Base-by-base conservation (phyloP, 2,329 filamentous ascomycete species). In the Stemphylium beticola region DNA sequence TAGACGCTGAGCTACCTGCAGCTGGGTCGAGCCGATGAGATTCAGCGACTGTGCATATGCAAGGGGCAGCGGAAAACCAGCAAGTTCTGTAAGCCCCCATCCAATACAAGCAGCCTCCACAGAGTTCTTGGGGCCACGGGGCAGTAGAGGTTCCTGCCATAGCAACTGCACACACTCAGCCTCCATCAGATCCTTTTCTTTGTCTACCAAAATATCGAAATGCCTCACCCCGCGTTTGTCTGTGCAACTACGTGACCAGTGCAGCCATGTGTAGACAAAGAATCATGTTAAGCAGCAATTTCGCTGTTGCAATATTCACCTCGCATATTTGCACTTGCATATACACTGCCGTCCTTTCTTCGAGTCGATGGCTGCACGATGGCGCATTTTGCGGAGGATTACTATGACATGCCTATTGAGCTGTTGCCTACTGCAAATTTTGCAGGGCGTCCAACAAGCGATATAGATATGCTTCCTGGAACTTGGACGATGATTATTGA, bases 341-440 rank as follows among this genome's bases (percentile, higher is more conserved):
- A 37, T n/a, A 40, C 17, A 15, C 26, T 10, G 18, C n/a, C 17
- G 20, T 9, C 15, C 14, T n/a, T 26, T 15, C 17, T 18, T 11
- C 20, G 10, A 29, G 11, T 33, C 26, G 6, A 12, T n/a, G 3
- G n/a, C 15, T 40, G 29, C 18, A 44, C 17, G 1, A 62, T 64
- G 59, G 51, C 51, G 38, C 50, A 56, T 14, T 29, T 15, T 20
- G 57, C 48, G 6, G 45, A 62, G 9, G 55, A 67, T 22, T 66
- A 68, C 46, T 67, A 66, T 32, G 64, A 68, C 39, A 60, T 67
- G 34, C 56, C 62, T 8, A 24, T 53, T 18, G 61, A 68, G 15
- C 44, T 61, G 39, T 34, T 68, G 31, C 66, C 66, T 5, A 57
- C 57, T 39, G 55, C 66, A 5, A 68, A 68, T 46, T 67, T 68